phyloP scores from a whole-genome alignment of 176 grass and related monocot species.

The Stipa capillata region DNA sequence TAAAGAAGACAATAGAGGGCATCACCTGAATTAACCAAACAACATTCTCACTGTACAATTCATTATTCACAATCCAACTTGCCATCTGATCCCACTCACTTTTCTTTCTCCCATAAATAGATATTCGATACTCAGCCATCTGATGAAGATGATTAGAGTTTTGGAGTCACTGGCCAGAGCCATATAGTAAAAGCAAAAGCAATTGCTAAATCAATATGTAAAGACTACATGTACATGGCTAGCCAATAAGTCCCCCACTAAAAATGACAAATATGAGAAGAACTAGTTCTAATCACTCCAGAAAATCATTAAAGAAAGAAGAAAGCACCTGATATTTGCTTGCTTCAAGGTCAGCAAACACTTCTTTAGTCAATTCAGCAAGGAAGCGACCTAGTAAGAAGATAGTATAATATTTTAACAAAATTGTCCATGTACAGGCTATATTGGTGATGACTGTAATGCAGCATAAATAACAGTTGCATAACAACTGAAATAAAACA shows the following conservation, averaged over 20 bases:
- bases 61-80: conserved; percentile 97
- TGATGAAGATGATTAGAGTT: conserved; percentile 22
- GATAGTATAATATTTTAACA: not conserved
- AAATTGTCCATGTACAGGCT: not conserved
- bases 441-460: not conserved
- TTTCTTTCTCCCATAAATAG: conserved; percentile 96
- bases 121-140: conserved; percentile 95
- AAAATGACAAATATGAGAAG: not conserved
- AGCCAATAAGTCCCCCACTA: not conserved
- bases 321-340: conserved; percentile 90
- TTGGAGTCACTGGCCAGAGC: not conserved
- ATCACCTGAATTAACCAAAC: conserved; percentile 97
- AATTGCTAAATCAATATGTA: not conserved
- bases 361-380: conserved; percentile 85
- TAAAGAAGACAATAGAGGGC: not conserved
- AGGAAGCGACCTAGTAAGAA: conserved; percentile 66
- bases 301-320: not conserved
- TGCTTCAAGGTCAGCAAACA: conserved; percentile 83
- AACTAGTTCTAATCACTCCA: not conserved
- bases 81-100: conserved; percentile 99
- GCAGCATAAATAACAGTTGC: not conserved
- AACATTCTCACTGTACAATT: conserved; percentile 89
- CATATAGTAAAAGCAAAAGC: not conserved
- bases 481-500: not conserved
- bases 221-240: not conserved